phyloP scores from a whole-genome alignment of 805 yeast species.

The Pachysolen tannophilus region DNA sequence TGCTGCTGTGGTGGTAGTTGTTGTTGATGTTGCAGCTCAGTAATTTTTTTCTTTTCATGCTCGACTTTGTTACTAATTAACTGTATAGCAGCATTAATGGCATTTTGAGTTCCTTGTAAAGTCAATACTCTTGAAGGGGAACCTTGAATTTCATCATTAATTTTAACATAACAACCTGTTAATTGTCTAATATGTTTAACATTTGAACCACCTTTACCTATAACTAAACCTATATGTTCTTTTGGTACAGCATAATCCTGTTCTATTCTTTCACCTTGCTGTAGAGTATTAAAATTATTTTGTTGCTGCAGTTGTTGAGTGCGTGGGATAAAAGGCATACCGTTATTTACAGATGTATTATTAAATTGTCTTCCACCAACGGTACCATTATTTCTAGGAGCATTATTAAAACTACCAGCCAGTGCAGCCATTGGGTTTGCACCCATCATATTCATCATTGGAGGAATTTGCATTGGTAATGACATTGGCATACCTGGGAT shows the following conservation, averaged over 20 bases:
- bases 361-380: conserved; percentile 5
- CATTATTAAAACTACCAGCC: conserved; percentile 7
- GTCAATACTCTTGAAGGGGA: conserved; percentile 55
- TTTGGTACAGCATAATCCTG: conserved; percentile 74
- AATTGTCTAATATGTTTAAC: conserved; percentile 69
- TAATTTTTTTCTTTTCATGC: conserved; percentile 39
- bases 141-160: conserved; percentile 52
- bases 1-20: conserved; percentile 1
- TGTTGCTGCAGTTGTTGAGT: too few relatives aligned
- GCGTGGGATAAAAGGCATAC: too few relatives aligned
- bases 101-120: conserved; percentile 56
- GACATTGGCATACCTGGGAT: conserved; percentile 8
- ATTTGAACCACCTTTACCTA: conserved; percentile 81
- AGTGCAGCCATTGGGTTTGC: conserved; percentile 14
- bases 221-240: conserved; percentile 72
- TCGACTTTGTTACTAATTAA: conserved; percentile 67
- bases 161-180: conserved; percentile 69
- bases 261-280: conserved; percentile 40
- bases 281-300: neutral
- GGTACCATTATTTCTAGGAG: conserved; percentile 2
- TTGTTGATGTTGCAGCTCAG: conserved; percentile 13
- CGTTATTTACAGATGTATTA: conserved; percentile 11
- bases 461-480: conserved; percentile 8
- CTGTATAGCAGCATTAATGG: conserved; percentile 66
- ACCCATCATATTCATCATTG: conserved; percentile 10